These are phyloP conservation scores for Gaeumannomyces sp. DNA, from an alignment of 2,329 filamentous ascomycete genomes.

Conservation along the genomic window DNA sequence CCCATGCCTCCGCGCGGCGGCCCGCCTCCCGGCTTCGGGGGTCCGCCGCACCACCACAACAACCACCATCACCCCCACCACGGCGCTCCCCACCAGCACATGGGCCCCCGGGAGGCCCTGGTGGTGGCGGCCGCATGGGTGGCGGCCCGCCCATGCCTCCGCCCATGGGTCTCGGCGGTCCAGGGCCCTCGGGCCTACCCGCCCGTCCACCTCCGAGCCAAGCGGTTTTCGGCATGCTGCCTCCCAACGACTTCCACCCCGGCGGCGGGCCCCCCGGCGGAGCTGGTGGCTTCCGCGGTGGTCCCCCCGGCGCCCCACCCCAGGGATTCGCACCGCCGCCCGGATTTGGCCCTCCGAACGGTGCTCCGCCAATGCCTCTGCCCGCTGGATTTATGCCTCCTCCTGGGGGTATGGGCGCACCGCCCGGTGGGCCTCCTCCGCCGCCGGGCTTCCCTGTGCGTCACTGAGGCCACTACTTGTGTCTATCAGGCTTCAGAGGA, in stretches of 20 bases:
- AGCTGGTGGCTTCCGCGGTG: slow-evolving; percentile 23
- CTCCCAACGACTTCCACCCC: slow-evolving; percentile 36
- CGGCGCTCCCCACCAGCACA: slow-evolving; percentile 3
- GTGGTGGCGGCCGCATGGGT: slow-evolving; percentile 16
- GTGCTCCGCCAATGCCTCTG: slow-evolving; percentile 24
- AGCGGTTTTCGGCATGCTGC: slow-evolving; percentile 36
- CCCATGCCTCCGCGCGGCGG: slow-evolving; percentile 15
- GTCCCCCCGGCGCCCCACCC: slow-evolving; percentile 24
- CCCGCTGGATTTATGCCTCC: slow-evolving; percentile 40
- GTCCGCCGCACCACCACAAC: slow-evolving; percentile 12
- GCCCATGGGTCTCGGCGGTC: not conserved
- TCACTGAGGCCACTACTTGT: not conserved
- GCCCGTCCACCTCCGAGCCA: slow-evolving; percentile 43
- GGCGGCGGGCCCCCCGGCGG: slow-evolving; percentile 28
- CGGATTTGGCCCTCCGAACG: slow-evolving; percentile 31
- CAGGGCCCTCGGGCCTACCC: slow-evolving; percentile 42
- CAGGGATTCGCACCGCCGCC: slow-evolving; percentile 35
- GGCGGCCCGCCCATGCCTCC: slow-evolving; percentile 35
- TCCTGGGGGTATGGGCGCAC: slow-evolving; percentile 27
- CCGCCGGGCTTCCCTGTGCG: slow-evolving; percentile 8
- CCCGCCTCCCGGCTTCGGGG: slow-evolving; percentile 29
- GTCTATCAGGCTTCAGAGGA: too few species aligned
- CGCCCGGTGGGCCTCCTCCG: slow-evolving; percentile 10
- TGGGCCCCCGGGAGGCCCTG: slow-evolving; percentile 12
- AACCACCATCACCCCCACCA: slow-evolving; percentile 1